phyloP scores from a whole-genome alignment of 225 moss, liverwort and hornwort genomes.

The Thuidium tamariscinum region DNA sequence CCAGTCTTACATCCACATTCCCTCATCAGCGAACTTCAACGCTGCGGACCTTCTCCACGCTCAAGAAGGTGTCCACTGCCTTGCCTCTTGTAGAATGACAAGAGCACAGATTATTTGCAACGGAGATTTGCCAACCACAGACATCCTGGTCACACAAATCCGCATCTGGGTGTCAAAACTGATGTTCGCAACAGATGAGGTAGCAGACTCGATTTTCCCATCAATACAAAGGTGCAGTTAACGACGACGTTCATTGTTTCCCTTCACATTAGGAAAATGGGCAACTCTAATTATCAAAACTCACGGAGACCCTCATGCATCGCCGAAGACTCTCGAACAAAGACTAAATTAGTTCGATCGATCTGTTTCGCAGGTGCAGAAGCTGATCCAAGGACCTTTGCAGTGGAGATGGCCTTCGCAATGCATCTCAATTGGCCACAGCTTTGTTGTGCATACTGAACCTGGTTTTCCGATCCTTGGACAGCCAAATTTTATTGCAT shows the following conservation, averaged over 20 bases:
- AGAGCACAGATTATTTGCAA: not conserved
- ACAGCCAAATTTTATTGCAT: no score
- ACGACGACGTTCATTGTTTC: not conserved
- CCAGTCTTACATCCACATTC: not conserved
- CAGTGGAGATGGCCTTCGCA: not conserved
- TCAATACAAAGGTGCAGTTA: no score
- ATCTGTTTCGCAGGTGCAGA: not conserved
- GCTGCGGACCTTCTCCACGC: not conserved
- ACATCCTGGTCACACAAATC: not conserved
- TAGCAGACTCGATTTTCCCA: no score
- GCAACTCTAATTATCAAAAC: no score
- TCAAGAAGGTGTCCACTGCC: not conserved
- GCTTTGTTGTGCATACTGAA: not conserved
- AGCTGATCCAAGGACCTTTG: not conserved
- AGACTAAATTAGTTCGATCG: not conserved
- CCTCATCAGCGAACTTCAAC: not conserved
- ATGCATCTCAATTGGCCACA: not conserved
- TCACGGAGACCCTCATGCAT: not conserved
- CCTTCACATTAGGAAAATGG: not conserved
- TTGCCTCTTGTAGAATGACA: no score
- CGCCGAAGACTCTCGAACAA: no score
- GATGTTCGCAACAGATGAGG: not conserved
- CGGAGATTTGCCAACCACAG: not conserved
- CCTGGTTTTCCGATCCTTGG: not conserved
- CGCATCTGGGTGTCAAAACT: not conserved